A percentile compares a stretch with the other conserved stretches of the same genome.
Conservation (phyloP, 495 filamentous ascomycete genomes). For the Penicillium longicatenatum region DNA sequence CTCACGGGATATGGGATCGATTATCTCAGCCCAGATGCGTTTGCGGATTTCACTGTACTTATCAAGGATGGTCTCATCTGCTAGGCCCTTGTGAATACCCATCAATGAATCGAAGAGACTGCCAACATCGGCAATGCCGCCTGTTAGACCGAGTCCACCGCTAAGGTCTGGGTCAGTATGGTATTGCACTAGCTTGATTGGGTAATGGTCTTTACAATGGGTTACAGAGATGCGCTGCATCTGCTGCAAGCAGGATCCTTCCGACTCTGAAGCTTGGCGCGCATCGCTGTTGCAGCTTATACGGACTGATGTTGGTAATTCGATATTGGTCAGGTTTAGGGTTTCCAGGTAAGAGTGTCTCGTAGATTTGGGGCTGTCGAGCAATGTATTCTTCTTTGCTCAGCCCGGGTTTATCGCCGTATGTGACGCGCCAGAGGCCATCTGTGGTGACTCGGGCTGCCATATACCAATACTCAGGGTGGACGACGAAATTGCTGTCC, state of each 20-base stretch:
- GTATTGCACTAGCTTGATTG: not conserved
- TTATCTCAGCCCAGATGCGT: slow-evolving; percentile 56
- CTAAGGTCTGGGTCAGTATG: slow-evolving; percentile 8
- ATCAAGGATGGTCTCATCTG: slow-evolving; percentile 58
- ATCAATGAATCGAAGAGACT: slow-evolving; percentile 58
- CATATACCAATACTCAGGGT: slow-evolving; percentile 64
- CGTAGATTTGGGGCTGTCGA: slow-evolving; percentile 55
- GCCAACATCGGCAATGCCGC: slow-evolving; percentile 61
- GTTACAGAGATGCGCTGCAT: slow-evolving; percentile 53
- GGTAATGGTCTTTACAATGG: slow-evolving; percentile 38
- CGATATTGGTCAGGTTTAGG: slow-evolving; percentile 60
- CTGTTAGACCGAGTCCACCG: slow-evolving; percentile 63
- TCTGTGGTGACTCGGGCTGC: slow-evolving; percentile 58
- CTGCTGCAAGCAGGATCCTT: slow-evolving; percentile 57
- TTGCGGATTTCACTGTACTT: slow-evolving; percentile 58
- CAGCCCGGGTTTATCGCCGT: slow-evolving; percentile 55
- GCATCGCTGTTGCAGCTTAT: slow-evolving; percentile 64
- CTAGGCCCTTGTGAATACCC: slow-evolving; percentile 55
- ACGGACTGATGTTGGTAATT: slow-evolving; percentile 56
- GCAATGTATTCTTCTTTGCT: slow-evolving; percentile 53
- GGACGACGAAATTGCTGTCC: slow-evolving; percentile 61
- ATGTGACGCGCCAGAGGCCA: slow-evolving; percentile 61
- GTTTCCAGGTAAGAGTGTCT: slow-evolving; percentile 58
- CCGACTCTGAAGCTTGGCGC: slow-evolving; percentile 58
- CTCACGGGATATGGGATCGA: slow-evolving; percentile 56